Conservation (phyloP, 164 flowering plant genomes). For the Annona squamosa region DNA sequence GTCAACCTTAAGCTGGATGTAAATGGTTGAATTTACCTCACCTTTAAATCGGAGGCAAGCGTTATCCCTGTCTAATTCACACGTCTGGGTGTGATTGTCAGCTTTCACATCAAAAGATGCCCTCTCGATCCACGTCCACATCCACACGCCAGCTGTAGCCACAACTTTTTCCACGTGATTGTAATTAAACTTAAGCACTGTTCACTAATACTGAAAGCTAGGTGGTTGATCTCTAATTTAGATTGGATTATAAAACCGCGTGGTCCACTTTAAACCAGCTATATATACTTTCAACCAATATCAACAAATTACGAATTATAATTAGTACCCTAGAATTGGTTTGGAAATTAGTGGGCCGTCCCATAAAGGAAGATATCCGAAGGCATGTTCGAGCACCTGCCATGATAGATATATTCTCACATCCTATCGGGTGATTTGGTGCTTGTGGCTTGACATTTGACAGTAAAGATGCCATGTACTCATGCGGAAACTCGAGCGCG, state of each 20-base stretch:
- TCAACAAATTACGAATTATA: too few relatives aligned
- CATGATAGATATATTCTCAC: neutral
- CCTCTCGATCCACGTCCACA: neutral
- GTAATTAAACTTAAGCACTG: too few relatives aligned
- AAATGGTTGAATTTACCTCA: too few relatives aligned
- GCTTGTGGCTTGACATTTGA: neutral
- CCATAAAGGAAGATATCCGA: neutral
- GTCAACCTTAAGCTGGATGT: too few relatives aligned
- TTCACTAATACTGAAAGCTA: neutral
- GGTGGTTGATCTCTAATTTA: neutral
- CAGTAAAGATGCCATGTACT: neutral
- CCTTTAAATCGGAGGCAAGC: too few relatives aligned
- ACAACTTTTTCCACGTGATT: too few relatives aligned
- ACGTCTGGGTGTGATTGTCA: too few relatives aligned
- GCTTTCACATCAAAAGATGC: neutral
- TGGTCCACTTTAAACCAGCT: neutral
- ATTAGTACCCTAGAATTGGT: neutral
- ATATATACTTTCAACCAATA: neutral
- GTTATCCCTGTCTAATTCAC: too few relatives aligned
- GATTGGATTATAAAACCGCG: neutral
- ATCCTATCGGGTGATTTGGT: neutral
- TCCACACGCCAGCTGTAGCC: too few relatives aligned
- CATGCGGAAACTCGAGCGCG: neutral
- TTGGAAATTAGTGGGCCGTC: neutral
- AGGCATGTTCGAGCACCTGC: neutral